phyloP scores from a whole-genome alignment of 306 rosid species.

The Gillenia trifoliata region DNA sequence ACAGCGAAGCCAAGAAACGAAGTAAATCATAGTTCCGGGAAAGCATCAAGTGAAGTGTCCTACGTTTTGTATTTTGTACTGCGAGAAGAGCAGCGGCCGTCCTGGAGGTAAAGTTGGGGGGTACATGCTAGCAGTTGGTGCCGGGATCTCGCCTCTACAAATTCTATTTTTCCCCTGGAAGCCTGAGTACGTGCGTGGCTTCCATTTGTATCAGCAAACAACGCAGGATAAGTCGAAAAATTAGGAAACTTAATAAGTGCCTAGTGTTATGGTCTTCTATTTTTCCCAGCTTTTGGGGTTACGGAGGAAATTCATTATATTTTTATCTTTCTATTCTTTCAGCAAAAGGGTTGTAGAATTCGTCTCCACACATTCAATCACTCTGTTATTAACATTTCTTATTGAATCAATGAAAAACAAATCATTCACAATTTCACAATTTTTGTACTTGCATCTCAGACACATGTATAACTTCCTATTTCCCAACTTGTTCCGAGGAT shows the following conservation, averaged over 20 bases:
- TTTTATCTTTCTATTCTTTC: conserved; percentile 48
- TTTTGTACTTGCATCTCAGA: not conserved
- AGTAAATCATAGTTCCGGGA: conserved; percentile 61
- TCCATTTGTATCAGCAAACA: conserved; percentile 54
- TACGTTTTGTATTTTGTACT: conserved; percentile 25
- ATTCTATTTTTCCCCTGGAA: conserved; percentile 37
- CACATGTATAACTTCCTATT: too few relatives aligned
- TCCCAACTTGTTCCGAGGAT: too few relatives aligned
- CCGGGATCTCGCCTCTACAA: conserved; percentile 29
- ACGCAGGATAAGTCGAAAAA: conserved; percentile 50
- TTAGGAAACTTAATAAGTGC: conserved; percentile 62
- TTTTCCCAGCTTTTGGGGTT: conserved; percentile 40
- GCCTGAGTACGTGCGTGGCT: conserved; percentile 30
- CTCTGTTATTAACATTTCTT: conserved; percentile 46
- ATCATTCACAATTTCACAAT: conserved; percentile 27
- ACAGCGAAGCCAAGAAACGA: conserved; percentile 98
- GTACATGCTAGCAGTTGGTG: conserved; percentile 34
- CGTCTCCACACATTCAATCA: conserved; percentile 27
- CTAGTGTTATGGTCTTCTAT: conserved; percentile 27
- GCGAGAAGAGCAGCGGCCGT: conserved; percentile 27
- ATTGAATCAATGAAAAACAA: conserved; percentile 47
- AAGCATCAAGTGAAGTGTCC: conserved; percentile 29
- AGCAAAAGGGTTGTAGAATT: conserved; percentile 49
- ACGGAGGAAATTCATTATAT: conserved; percentile 34
- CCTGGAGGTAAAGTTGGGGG: conserved; percentile 30